Evolutionary conservation across 495 filamentous ascomycete genomes (phyloP), one percentile per base, ranked within the genome.

Genomic region (Hypoxylon subgilvum): DNA sequence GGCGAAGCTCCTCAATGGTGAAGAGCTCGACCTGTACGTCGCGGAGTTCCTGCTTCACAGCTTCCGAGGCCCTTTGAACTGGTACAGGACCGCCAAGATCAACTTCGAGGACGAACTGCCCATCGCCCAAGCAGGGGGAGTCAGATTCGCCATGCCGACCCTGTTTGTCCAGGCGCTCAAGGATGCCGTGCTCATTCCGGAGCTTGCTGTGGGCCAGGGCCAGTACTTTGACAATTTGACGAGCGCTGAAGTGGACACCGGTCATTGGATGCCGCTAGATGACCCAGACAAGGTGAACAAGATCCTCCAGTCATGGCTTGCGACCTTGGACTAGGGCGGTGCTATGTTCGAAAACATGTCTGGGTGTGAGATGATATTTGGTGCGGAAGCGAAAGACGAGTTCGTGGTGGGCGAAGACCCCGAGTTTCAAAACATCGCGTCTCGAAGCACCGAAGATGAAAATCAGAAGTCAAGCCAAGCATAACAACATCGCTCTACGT

Each of bases 1-100:
- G 16, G 67, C 69, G 32, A 39, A 40, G n/a, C 57, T 91, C 18
- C 59, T 91, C 63, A 79, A 72, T 52, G 79, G 85, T 47, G 77
- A 84, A 76, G 84, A 89, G 55, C 66, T 91, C 31, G 82, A 89
- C 42, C 88, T 81, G 63, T 90, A 91, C 63, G 76, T 77, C 17
- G 72, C 79, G 18, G 74, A 86, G 58, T 91, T 80, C 65, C 68
- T 73, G 1, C 76, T 80, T n/a, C 75, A 80, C 58, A 87, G 89
- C 0, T 67, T 92, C 31, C 79, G 83, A 51, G 86, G 86, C 9
- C 84, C 86, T 3, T 72, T 85, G 82, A 84, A 88, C 56, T 92
- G 89, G 89, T 92, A 92, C 66, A 79, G 85, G 13, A 84, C 78
- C 2, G 69, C 76, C 0, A 68, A 86, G 67, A 69, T 84, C 40